Conservation (phyloP, 805 yeast genomes). For the Wickerhamiella domercqiae region DNA sequence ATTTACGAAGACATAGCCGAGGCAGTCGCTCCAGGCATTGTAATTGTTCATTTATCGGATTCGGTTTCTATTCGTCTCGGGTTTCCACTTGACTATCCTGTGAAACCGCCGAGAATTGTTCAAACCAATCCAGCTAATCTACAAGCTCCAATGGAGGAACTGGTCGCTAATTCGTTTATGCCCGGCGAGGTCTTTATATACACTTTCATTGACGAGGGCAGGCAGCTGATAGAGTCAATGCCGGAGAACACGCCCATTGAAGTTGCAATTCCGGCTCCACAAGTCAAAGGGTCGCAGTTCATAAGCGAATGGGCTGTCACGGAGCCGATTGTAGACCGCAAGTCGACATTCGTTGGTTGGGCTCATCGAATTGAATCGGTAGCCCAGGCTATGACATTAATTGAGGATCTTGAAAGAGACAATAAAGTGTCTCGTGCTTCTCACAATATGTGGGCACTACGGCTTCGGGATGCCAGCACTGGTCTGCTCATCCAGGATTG, state of each 20-base stretch:
- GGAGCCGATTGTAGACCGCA: constrained; percentile 67
- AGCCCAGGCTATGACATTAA: constrained; percentile 44
- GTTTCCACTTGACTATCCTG: constrained; percentile 62
- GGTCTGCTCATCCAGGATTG: constrained; percentile 55
- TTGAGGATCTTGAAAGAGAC: constrained; percentile 44
- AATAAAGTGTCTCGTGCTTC: constrained; percentile 49
- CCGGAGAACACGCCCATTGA: constrained; percentile 16
- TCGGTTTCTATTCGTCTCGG: constrained; percentile 49
- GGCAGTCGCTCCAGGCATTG: constrained; percentile 23
- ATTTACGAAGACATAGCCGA: constrained; percentile 57
- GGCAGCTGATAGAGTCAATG: constrained; percentile 17
- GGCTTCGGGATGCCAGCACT: constrained; percentile 39
- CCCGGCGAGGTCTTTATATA: constrained; percentile 63
- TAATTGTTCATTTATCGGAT: constrained; percentile 46
- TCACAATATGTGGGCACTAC: constrained; percentile 80
- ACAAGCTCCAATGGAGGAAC: constrained; percentile 33
- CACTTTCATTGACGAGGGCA: constrained; percentile 46
- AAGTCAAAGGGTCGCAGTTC: constrained; percentile 4
- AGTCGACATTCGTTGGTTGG: constrained; percentile 71
- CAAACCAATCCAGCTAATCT: constrained; percentile 32
- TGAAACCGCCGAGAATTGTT: constrained; percentile 44
- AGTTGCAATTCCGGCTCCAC: constrained; percentile 25
- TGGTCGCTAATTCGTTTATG: constrained; percentile 37
- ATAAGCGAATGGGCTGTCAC: constrained; percentile 63
- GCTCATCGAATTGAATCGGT: constrained; percentile 47